Percentiles rank a stretch among this genome's conserved stretches.
These are phyloP conservation scores for Imleria badia DNA, from an alignment of 768 basidiomycete genomes.

Conservation along the genomic window DNA sequence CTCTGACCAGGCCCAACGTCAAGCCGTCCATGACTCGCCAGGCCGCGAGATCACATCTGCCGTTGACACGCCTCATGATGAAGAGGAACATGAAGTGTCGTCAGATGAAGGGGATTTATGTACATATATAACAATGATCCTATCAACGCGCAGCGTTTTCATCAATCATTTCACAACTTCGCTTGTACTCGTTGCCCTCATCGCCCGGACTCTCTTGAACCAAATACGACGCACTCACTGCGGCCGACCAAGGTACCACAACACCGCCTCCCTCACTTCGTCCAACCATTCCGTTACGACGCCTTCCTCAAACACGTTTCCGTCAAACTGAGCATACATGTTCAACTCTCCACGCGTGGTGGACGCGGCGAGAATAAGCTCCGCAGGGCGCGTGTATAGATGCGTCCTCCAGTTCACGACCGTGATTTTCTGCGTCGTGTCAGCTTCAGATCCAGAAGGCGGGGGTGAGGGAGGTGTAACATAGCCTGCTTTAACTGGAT, in stretches of 20 bases:
- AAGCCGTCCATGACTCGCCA: too few species aligned
- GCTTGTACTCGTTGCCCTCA: too few species aligned
- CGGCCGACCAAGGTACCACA: slow-evolving; percentile 30
- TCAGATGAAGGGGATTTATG: too few species aligned
- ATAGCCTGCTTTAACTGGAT: slow-evolving; percentile 7
- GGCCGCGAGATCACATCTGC: too few species aligned
- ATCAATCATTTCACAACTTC: too few species aligned
- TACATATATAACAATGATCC: too few species aligned
- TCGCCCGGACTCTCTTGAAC: too few species aligned
- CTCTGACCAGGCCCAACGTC: too few species aligned
- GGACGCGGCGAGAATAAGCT: slow-evolving; percentile 44
- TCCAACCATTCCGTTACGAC: slow-evolving; percentile 46
- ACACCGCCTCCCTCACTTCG: slow-evolving; percentile 38
- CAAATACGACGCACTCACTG: too few species aligned
- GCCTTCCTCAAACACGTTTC: slow-evolving; percentile 43
- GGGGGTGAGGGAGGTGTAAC: neutral
- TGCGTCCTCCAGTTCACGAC: slow-evolving; percentile 6
- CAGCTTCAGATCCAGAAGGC: neutral
- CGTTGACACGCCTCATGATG: too few species aligned
- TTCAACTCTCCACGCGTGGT: slow-evolving; percentile 36
- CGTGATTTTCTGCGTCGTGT: slow-evolving; percentile 5
- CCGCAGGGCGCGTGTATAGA: slow-evolving; percentile 45
- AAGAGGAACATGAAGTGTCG: too few species aligned
- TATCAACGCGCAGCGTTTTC: too few species aligned
- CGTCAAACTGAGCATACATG: slow-evolving; percentile 39